Percentiles rank a stretch among this genome's conserved stretches.
These are phyloP conservation scores for Purpureocillium takamizusanense DNA, from an alignment of 2,329 filamentous ascomycete species.

Conservation along the genomic window DNA sequence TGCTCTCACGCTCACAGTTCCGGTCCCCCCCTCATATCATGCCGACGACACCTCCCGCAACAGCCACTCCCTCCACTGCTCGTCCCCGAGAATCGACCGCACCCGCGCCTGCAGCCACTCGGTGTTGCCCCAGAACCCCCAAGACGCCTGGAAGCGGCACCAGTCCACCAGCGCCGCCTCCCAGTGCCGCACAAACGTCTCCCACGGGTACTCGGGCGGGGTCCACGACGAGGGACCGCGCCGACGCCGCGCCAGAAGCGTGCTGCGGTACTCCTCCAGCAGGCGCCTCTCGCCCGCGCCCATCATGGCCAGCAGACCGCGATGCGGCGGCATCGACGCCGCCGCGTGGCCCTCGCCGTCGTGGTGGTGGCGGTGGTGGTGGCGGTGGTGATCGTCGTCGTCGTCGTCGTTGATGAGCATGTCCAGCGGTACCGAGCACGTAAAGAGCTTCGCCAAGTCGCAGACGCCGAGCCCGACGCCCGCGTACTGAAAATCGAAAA, in stretches of 20 bases:
- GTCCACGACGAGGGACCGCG: neutral
- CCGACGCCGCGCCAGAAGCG: slow-evolving; percentile 16
- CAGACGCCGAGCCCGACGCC: slow-evolving; percentile 56
- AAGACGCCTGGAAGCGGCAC: slow-evolving; percentile 52
- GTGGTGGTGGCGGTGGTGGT: too few relatives aligned
- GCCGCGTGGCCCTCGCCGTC: too few relatives aligned
- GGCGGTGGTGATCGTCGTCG: too few relatives aligned
- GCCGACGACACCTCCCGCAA: slow-evolving; percentile 8
- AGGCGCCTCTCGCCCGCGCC: slow-evolving; percentile 37
- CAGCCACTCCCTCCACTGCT: slow-evolving; percentile 37
- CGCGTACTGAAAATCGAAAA: slow-evolving; percentile 63
- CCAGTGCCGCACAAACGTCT: slow-evolving; percentile 49
- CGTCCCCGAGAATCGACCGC: slow-evolving; percentile 35
- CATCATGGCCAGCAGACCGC: slow-evolving; percentile 42
- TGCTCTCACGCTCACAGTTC: too few relatives aligned
- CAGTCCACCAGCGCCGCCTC: slow-evolving; percentile 60
- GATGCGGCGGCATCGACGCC: slow-evolving; percentile 18
- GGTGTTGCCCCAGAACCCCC: slow-evolving; percentile 54
- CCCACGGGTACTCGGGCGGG: slow-evolving; percentile 38
- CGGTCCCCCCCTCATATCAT: neutral
- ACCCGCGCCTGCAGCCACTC: slow-evolving; percentile 48
- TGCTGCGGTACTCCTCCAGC: slow-evolving; percentile 38
- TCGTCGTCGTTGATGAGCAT: slow-evolving; percentile 41
- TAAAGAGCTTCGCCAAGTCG: slow-evolving; percentile 59
- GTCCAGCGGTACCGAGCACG: slow-evolving; percentile 50